Conservation (phyloP, 257 asterid genomes). For the Ilex aquifolium region DNA sequence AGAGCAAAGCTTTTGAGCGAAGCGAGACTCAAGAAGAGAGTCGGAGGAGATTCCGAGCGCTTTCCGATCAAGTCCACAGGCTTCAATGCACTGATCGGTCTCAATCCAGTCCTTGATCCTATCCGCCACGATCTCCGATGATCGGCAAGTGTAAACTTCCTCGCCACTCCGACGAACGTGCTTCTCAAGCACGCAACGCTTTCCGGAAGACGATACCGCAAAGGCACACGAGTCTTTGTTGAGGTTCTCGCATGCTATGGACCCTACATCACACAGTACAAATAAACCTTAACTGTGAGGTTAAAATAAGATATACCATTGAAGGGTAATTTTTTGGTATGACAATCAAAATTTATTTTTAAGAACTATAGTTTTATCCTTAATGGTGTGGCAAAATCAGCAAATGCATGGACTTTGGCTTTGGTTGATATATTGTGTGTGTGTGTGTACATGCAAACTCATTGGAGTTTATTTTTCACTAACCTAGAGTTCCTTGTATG, state of each 20-base stretch:
- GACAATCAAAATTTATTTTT: no score
- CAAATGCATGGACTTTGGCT: no score
- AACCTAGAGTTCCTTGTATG: conserved; percentile 27
- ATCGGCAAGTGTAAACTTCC: conserved; percentile 42
- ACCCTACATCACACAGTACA: conserved; percentile 22
- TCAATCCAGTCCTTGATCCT: conserved; percentile 44
- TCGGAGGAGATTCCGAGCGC: conserved; percentile 83
- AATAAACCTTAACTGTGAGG: no score
- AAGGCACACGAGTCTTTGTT: conserved; percentile 46
- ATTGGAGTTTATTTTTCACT: neutral
- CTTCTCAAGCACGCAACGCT: conserved; percentile 70
- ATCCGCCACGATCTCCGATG: conserved; percentile 59
- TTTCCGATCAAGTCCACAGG: conserved; percentile 56
- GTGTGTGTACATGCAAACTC: neutral
- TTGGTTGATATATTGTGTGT: no score
- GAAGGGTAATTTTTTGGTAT: no score
- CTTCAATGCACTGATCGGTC: conserved; percentile 47
- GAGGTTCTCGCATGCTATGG: conserved; percentile 45
- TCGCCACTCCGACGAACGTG: conserved; percentile 35
- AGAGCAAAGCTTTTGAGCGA: conserved; percentile 59
- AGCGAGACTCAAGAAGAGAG: conserved; percentile 46
- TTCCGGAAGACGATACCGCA: conserved; percentile 52
- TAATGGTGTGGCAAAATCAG: no score
- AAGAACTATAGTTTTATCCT: no score
- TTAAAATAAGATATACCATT: no score